These are phyloP conservation scores for Trichoderma harzianum DNA, from an alignment of 2,329 filamentous ascomycete genomes.

Conservation along the genomic window DNA sequence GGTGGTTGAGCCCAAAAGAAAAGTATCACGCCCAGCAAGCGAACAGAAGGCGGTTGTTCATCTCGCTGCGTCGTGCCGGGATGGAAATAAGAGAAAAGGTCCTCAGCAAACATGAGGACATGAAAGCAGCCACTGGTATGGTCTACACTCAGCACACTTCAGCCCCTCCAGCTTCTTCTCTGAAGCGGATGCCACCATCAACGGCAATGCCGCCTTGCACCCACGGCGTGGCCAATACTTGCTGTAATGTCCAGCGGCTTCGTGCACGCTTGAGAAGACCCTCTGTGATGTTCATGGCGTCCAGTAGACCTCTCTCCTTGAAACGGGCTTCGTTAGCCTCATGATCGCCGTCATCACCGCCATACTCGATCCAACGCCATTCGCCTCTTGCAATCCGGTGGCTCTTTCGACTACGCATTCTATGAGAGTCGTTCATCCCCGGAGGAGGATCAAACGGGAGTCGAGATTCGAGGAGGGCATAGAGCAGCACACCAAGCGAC, in stretches of 20 bases:
- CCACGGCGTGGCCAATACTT: constrained; percentile 72
- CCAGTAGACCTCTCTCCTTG: constrained; percentile 62
- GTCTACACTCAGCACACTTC: constrained; percentile 39
- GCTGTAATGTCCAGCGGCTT: constrained; percentile 70
- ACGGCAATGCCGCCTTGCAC: constrained; percentile 70
- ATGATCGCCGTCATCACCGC: constrained; percentile 81
- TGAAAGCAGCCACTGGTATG: not conserved
- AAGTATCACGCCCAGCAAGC: not conserved
- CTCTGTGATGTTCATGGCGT: constrained; percentile 79
- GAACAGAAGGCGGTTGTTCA: not conserved
- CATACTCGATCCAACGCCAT: constrained; percentile 90
- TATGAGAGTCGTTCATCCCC: constrained; percentile 69
- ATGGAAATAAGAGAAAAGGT: not conserved
- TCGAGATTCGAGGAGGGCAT: constrained; percentile 88
- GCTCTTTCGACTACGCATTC: constrained; percentile 76
- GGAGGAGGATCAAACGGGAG: constrained; percentile 90
- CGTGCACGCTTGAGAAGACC: constrained; percentile 78
- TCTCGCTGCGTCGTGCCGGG: not conserved
- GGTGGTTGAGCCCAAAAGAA: not conserved
- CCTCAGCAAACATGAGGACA: not conserved
- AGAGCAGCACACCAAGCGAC: constrained; percentile 90
- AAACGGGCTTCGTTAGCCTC: constrained; percentile 62
- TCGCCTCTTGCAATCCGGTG: constrained; percentile 95
- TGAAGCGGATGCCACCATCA: constrained; percentile 57
- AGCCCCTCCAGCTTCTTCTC: constrained; percentile 57